phyloP scores from a whole-genome alignment of 164 flowering plant genomes.

The Cinnamomum micranthum region DNA sequence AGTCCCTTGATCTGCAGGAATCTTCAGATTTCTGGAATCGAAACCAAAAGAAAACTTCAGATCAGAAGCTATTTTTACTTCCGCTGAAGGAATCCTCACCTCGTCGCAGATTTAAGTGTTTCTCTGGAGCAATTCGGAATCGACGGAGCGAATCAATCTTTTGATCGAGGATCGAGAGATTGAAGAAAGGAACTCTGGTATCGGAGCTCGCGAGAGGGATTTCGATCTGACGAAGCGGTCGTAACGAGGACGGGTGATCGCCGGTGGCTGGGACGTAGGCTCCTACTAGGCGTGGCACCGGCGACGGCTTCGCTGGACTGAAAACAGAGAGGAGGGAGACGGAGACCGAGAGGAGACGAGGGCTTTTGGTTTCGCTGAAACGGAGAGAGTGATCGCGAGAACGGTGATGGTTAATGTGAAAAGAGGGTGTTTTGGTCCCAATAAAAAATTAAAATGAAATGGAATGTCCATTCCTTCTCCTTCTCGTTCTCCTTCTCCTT shows the following conservation, averaged over 20 bases:
- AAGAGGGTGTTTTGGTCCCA: too few species aligned
- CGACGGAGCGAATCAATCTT: constrained; percentile 54
- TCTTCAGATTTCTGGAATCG: not conserved
- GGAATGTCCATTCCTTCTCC: too few species aligned
- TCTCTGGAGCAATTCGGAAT: constrained; percentile 38
- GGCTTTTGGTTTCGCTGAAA: too few species aligned
- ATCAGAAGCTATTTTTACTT: not conserved
- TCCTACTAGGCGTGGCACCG: too few species aligned
- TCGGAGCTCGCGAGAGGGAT: constrained; percentile 21
- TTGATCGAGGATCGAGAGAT: constrained; percentile 40
- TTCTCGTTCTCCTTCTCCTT: too few species aligned
- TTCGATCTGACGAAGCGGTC: not conserved
- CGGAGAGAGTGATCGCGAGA: too few species aligned
- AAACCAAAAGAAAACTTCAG: not conserved
- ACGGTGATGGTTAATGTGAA: too few species aligned
- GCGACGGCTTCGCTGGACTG: too few species aligned
- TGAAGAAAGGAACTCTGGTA: constrained; percentile 35
- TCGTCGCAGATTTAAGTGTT: constrained; percentile 26
- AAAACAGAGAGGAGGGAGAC: too few species aligned
- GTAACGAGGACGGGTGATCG: not conserved
- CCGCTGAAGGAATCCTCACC: constrained; percentile 1
- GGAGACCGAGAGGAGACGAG: too few species aligned
- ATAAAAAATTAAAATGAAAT: too few species aligned
- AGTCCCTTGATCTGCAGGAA: not conserved
- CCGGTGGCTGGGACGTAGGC: not conserved